Percentiles rank a stretch among this genome's conserved stretches.
These are phyloP conservation scores for Boletus tomentosulus DNA, from an alignment of 768 basidiomycete genomes.

Conservation along the genomic window DNA sequence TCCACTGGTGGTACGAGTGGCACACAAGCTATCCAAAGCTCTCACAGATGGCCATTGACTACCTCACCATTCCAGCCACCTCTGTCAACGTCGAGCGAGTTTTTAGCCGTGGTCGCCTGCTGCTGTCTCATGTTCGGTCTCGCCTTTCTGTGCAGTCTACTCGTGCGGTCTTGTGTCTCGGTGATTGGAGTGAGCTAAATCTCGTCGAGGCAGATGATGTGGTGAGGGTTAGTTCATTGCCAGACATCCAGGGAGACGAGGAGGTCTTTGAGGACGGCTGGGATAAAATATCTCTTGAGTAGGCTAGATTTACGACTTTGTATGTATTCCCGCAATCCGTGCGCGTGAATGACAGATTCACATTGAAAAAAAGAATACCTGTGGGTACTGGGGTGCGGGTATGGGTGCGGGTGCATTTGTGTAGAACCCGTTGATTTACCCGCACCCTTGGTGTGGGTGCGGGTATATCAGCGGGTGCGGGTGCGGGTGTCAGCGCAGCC, in stretches of 20 bases:
- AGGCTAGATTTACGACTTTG: too few relatives aligned
- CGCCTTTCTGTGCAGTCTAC: neutral
- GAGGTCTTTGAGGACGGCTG: neutral
- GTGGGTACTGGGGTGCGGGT: too few relatives aligned
- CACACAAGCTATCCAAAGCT: neutral
- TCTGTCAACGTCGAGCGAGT: neutral
- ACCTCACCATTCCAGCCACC: neutral
- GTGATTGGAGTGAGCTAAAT: neutral
- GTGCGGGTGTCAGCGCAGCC: too few relatives aligned
- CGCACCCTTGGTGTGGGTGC: too few relatives aligned
- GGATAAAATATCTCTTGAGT: neutral
- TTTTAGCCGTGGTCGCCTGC: neutral
- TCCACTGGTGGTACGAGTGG: neutral
- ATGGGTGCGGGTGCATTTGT: too few relatives aligned
- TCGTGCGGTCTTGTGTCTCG: neutral
- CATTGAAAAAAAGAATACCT: too few relatives aligned
- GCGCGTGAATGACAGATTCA: too few relatives aligned
- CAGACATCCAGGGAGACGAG: neutral
- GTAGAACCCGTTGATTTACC: too few relatives aligned
- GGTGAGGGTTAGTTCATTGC: neutral
- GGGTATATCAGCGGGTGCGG: too few relatives aligned
- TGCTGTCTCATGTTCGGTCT: neutral
- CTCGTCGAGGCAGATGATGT: neutral
- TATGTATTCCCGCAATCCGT: too few relatives aligned
- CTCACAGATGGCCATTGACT: neutral